A percentile compares a stretch with the other conserved stretches of the same genome.
These are phyloP conservation scores for Ogataea degrootiae DNA, from an alignment of 805 yeast genomes.

Conservation along the genomic window DNA sequence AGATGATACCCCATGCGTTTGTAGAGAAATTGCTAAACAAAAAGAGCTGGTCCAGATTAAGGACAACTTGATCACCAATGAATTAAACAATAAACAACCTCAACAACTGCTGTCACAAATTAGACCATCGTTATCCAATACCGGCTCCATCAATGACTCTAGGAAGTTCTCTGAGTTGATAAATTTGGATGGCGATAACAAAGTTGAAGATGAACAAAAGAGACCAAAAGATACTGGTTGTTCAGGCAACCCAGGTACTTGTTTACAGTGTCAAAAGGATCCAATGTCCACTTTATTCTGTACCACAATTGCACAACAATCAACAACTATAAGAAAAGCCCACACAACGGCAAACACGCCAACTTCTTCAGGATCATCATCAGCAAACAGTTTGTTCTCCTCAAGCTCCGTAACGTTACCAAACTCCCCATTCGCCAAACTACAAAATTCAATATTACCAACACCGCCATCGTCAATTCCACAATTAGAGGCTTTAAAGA, in stretches of 20 bases:
- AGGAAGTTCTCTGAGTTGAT: conserved; percentile 2
- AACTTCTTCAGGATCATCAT: conserved; percentile 1
- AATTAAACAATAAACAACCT: conserved; percentile 9
- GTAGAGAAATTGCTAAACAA: conserved; percentile 69
- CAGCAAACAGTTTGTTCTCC: neutral
- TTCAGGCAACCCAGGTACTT: conserved; percentile 86
- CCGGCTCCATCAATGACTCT: neutral
- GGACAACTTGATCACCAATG: conserved; percentile 17
- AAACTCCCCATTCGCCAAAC: neutral
- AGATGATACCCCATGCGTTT: conserved; percentile 87
- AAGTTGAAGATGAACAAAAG: conserved; percentile 6
- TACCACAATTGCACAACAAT: conserved; percentile 61
- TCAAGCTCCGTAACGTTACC: neutral
- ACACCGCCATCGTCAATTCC: conserved; percentile 12
- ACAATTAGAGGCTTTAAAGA: conserved; percentile 9
- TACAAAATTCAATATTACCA: conserved; percentile 9
- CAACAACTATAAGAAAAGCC: neutral
- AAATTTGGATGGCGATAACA: conserved; percentile 3
- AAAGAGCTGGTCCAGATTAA: conserved; percentile 25
- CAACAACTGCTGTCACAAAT: neutral
- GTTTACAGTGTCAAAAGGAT: conserved; percentile 76
- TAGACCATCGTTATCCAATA: neutral
- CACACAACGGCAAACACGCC: conserved; percentile 5
- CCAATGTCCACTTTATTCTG: conserved; percentile 89
- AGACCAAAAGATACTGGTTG: conserved; percentile 41